Conservation (phyloP, 495 filamentous ascomycete genomes). For the Penicillium argentinense region DNA sequence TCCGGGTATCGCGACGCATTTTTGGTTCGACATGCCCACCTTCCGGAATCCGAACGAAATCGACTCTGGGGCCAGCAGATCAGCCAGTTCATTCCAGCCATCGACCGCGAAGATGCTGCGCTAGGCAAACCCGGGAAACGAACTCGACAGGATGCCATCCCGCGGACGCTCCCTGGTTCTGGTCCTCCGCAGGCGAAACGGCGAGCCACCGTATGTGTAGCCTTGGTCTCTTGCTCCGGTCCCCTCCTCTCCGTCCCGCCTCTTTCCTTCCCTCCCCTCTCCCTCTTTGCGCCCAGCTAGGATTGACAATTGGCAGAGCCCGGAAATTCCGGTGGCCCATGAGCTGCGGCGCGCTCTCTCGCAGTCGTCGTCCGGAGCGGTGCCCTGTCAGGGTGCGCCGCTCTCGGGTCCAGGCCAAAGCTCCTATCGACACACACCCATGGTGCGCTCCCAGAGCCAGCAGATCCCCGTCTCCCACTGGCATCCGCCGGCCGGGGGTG, state of each 20-base stretch:
- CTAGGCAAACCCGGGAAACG: constrained; percentile 44
- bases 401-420: constrained; percentile 18
- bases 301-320: constrained; percentile 52
- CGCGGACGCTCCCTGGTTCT: constrained; percentile 43
- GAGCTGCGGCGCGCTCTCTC: constrained; percentile 37
- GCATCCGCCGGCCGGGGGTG: constrained; percentile 23
- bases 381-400: constrained; percentile 21
- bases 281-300: constrained; percentile 33
- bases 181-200: constrained; percentile 47
- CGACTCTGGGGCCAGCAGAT: constrained; percentile 45
- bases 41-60: constrained; percentile 45
- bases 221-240: constrained; percentile 46
- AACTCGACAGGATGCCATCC: constrained; percentile 44
- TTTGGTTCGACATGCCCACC: constrained; percentile 46
- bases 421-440: constrained; percentile 35
- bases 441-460: constrained; percentile 49
- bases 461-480: constrained; percentile 41
- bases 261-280: constrained; percentile 24
- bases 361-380: constrained; percentile 33
- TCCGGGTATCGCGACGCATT: constrained; percentile 48
- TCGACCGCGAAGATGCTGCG: constrained; percentile 17
- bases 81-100: constrained; percentile 40
- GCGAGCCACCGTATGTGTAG: constrained; percentile 52
- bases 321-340: constrained; percentile 39
- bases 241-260: constrained; percentile 21